A percentile compares a stretch with the other conserved stretches of the same genome.
Conservation (phyloP, 805 yeast genomes). For the Yarrowia sp. region DNA sequence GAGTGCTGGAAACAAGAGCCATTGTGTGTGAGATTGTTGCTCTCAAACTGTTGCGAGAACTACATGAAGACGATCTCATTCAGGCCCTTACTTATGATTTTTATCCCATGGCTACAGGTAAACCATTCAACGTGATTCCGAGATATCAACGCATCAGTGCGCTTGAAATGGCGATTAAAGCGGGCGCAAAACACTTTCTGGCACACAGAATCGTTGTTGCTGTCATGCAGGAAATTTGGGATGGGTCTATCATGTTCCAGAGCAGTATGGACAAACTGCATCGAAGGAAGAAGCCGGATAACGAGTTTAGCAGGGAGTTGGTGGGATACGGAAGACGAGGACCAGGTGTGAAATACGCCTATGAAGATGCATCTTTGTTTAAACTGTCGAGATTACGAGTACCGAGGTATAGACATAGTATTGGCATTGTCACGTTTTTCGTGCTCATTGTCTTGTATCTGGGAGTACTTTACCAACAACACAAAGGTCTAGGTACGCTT, state of each 20-base stretch:
- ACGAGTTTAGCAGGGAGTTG: conserved; percentile 29
- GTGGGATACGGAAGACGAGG: conserved; percentile 37
- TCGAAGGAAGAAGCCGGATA: conserved; percentile 36
- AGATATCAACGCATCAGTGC: conserved; percentile 46
- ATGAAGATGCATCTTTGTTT: conserved; percentile 40
- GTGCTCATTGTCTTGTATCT: conserved; percentile 39
- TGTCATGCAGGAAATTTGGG: conserved; percentile 50
- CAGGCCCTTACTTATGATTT: conserved; percentile 47
- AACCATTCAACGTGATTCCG: conserved; percentile 34
- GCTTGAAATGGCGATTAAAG: conserved; percentile 51
- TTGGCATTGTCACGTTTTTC: conserved; percentile 37
- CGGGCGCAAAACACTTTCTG: conserved; percentile 52
- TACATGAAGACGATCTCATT: conserved; percentile 44
- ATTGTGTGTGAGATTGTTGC: conserved; percentile 55
- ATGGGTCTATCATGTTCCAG: conserved; percentile 49
- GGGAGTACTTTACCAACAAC: conserved; percentile 33
- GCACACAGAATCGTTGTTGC: conserved; percentile 53
- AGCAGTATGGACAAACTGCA: conserved; percentile 41
- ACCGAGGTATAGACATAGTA: conserved; percentile 41
- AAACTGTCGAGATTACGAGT: conserved; percentile 43
- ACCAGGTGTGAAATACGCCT: conserved; percentile 39
- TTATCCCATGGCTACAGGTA: conserved; percentile 47
- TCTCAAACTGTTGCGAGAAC: conserved; percentile 49
- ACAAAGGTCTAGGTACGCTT: conserved; percentile 30
- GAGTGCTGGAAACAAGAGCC: conserved; percentile 46